phyloP scores from a whole-genome alignment of 2,329 filamentous ascomycete species.

The Diaporthe destruens region DNA sequence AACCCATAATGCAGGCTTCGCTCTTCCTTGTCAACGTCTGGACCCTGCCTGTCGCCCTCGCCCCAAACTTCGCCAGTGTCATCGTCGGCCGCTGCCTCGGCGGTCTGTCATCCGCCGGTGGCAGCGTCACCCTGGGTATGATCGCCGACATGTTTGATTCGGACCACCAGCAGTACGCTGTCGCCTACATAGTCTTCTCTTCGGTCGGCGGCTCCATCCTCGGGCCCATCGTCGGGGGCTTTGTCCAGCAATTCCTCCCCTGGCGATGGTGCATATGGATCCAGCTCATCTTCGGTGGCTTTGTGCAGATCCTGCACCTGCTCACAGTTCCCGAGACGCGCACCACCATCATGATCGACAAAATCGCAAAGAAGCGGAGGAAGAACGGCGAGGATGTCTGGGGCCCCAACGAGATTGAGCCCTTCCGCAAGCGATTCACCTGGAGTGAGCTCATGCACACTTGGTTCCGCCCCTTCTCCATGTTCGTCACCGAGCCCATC shows the following conservation, averaged over 20 bases:
- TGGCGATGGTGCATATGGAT: slow-evolving; percentile 85
- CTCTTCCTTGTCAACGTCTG: slow-evolving; percentile 83
- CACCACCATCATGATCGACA: slow-evolving; percentile 81
- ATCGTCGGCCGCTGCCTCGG: slow-evolving; percentile 79
- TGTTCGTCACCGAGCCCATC: slow-evolving; percentile 82
- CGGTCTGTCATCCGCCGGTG: slow-evolving; percentile 78
- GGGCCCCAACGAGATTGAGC: slow-evolving; percentile 78
- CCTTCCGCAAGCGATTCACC: slow-evolving; percentile 70
- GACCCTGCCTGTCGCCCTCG: slow-evolving; percentile 78
- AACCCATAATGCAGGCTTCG: slow-evolving; percentile 79
- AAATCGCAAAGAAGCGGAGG: slow-evolving; percentile 80
- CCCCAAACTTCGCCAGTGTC: slow-evolving; percentile 78
- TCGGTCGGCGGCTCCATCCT: slow-evolving; percentile 83
- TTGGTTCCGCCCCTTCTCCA: slow-evolving; percentile 76
- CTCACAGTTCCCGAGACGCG: slow-evolving; percentile 83
- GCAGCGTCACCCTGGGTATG: slow-evolving; percentile 81
- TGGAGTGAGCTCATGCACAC: slow-evolving; percentile 67
- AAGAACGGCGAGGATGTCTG: slow-evolving; percentile 74
- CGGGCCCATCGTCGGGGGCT: slow-evolving; percentile 83
- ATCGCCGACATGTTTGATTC: slow-evolving; percentile 80
- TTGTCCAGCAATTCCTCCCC: slow-evolving; percentile 73
- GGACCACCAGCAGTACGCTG: slow-evolving; percentile 79
- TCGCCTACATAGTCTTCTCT: slow-evolving; percentile 82
- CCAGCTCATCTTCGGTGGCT: slow-evolving; percentile 81
- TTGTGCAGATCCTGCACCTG: slow-evolving; percentile 76